Evolutionary conservation across 805 yeast genomes (phyloP).

Genomic region (Hanseniaspora mollemarum): DNA sequence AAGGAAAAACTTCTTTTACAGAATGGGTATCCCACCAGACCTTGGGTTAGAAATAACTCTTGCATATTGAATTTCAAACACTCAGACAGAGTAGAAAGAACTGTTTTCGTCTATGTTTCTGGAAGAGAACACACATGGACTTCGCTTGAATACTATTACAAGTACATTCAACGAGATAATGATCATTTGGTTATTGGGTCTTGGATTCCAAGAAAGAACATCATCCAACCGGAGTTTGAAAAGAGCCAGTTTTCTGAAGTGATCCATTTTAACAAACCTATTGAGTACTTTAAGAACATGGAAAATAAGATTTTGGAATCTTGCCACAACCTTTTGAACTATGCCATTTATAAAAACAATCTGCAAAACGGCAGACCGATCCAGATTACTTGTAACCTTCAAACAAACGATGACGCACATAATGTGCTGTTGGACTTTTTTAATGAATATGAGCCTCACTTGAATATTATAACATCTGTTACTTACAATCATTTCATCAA

Average conservation of each 20-base stretch:
- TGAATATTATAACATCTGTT: conserved; percentile 28
- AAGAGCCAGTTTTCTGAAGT: conserved; percentile 16
- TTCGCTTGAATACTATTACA: conserved; percentile 56
- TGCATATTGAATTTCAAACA: conserved; percentile 10
- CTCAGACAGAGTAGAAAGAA: conserved; percentile 26
- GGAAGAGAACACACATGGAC: conserved; percentile 69
- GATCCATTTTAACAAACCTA: neutral
- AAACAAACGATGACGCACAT: conserved; percentile 24
- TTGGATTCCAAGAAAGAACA: conserved; percentile 31
- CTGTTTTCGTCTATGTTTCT: conserved; percentile 47
- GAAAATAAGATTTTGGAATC: conserved; percentile 7
- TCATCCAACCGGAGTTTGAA: conserved; percentile 20
- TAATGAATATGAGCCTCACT: conserved; percentile 26
- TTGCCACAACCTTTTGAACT: conserved; percentile 14
- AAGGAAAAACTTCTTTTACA: conserved; percentile 23
- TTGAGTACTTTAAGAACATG: neutral
- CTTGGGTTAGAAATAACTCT: conserved; percentile 17
- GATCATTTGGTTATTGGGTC: conserved; percentile 53
- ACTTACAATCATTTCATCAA: conserved; percentile 30
- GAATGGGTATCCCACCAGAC: conserved; percentile 29
- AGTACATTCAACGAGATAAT: conserved; percentile 45
- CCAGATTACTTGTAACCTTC: conserved; percentile 28
- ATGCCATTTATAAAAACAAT: conserved; percentile 4
- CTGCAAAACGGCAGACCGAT: conserved; percentile 20
- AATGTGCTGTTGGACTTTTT: conserved; percentile 22